Evolutionary conservation across 2,329 filamentous ascomycete genomes (phyloP), one percentile per base, ranked within the genome.

Genomic region (Pseudohalonectria lignicola): DNA sequence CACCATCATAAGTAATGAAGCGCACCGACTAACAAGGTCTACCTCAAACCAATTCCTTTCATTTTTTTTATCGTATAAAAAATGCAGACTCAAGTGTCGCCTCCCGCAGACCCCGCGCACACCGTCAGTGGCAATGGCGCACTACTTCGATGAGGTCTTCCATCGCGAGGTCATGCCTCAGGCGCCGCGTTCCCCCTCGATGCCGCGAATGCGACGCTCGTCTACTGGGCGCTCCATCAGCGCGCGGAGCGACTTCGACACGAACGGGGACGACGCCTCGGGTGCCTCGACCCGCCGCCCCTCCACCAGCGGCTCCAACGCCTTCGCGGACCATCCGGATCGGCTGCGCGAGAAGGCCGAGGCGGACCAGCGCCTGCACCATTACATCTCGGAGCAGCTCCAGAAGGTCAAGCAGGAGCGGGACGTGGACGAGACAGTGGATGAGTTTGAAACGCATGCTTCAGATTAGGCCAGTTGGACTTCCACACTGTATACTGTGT

Each of bases 101-200:
- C 77, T 94, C 12, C 88, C 90, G 2, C 86, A 95, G 53, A 96
- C 92, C 1, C 92, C 92, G 12, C 83, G 87, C 36, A 93, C 87
- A 3, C 88, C 90, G 2, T 78, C 81, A 3, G 75, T 77, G 1
- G 86, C 81, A 30, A 90, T 93, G 61, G 74, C 82, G 7, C 88
- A 95, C 57, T 96, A 96, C 67, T 96, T 96, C 55, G 90, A 96
- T 52, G 90, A 96, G 53, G 76, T 87, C 42, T 82, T 94, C 58
- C 71, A 71, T 38, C 74, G 79, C 28, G 63, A 72, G 45, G 50
- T 67, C 17, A 48, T 47, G 13, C 42, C 49, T 19, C 62, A 64
- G n/a, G 48, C 59, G 19, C 51, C 62, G 45, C 51, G 61, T 47
- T 55, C 53, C 18, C 57, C 60, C 10, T 55, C 59, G 11, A 69